Evolutionary conservation across 495 filamentous ascomycete genomes (phyloP).

Genomic region (Aspergillus biplanus): DNA sequence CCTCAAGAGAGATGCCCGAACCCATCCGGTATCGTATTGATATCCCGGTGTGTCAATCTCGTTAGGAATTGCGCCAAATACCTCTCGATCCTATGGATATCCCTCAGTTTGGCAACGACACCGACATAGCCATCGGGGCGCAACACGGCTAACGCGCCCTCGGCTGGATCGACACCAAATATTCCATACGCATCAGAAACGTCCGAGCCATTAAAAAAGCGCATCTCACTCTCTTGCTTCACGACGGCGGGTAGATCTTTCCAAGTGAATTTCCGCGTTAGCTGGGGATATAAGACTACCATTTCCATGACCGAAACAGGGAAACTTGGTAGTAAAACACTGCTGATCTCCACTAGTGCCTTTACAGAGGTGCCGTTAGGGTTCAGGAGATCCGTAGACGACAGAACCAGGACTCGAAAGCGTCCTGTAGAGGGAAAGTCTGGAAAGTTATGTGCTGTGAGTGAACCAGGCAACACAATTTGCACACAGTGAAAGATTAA

Average conservation of each 20-base stretch:
- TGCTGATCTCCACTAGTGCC: slow-evolving; percentile 37
- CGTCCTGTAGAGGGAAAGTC: slow-evolving; percentile 43
- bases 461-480: too few species aligned
- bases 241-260: slow-evolving; percentile 34
- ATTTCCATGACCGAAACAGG: slow-evolving; percentile 56
- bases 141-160: background rate
- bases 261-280: slow-evolving; percentile 51
- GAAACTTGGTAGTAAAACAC: slow-evolving; percentile 38
- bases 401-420: slow-evolving; percentile 47
- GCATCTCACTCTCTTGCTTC: background rate
- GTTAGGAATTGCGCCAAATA: background rate
- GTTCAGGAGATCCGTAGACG: slow-evolving; percentile 35
- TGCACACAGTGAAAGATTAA: background rate
- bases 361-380: slow-evolving; percentile 30
- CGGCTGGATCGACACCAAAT: background rate
- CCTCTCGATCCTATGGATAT: background rate
- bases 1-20: too few species aligned
- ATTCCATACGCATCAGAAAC: background rate
- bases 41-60: too few species aligned
- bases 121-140: background rate
- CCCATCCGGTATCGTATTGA: too few species aligned
- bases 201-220: background rate
- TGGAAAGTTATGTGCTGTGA: slow-evolving; percentile 13
- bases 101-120: background rate
- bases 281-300: slow-evolving; percentile 59